Conservation (phyloP, 1,284 basidiomycete genomes). For the Anthracocystis walkeri region DNA sequence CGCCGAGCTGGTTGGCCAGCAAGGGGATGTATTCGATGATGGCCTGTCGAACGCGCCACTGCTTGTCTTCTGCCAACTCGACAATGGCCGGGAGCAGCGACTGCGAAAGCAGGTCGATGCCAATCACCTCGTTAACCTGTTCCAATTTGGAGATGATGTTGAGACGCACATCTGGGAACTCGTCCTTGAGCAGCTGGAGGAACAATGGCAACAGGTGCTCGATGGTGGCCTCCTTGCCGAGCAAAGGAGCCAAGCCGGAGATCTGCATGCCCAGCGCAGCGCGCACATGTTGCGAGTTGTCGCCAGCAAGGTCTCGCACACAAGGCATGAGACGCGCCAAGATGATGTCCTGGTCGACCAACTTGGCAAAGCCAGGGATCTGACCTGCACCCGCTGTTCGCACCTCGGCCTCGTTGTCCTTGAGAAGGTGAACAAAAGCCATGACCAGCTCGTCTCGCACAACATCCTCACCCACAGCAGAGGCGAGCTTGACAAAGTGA, state of each 20-base stretch:
- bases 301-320: conserved; percentile 92
- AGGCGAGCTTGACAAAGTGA: conserved; percentile 94
- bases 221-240: conserved; percentile 93
- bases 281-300: conserved; percentile 95
- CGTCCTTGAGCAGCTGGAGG: conserved; percentile 95
- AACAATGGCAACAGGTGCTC: conserved; percentile 97
- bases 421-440: conserved; percentile 92
- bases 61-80: conserved; percentile 98
- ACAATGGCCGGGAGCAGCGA: conserved; percentile 97
- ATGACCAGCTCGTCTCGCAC: conserved; percentile 93
- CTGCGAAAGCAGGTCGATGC: conserved; percentile 93
- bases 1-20: conserved; percentile 94
- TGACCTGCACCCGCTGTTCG: conserved; percentile 95
- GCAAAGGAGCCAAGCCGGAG: conserved; percentile 93
- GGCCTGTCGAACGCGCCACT: conserved; percentile 98
- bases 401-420: conserved; percentile 99
- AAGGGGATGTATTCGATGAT: conserved; percentile 99
- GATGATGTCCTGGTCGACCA: conserved; percentile 93
- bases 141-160: conserved; percentile 99
- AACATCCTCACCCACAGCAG: conserved; percentile 88
- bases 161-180: conserved; percentile 96
- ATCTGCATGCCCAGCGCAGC: conserved; percentile 97
- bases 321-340: conserved; percentile 94
- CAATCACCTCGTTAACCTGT: conserved; percentile 95
- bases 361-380: conserved; percentile 95